Evolutionary conservation across 2,329 filamentous ascomycete genomes (phyloP), one percentile per base, ranked within the genome.

Genomic region (Cytospora paraplurivora): DNA sequence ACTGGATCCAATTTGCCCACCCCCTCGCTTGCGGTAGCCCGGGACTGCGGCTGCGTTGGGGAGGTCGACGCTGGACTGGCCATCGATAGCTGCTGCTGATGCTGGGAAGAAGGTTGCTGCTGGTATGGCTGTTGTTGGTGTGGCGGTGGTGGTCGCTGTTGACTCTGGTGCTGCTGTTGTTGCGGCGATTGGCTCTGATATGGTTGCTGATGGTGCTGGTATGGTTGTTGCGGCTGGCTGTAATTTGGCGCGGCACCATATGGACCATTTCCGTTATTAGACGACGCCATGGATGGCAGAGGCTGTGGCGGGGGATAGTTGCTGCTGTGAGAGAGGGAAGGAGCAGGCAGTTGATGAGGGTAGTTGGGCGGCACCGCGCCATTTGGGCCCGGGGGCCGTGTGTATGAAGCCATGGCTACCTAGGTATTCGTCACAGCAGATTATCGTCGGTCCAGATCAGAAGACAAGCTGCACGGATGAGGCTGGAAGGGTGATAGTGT

Each of bases 141-240:
- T 34, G 53, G 56, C 4, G 57, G 54, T 35, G 58, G 58, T 19
- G 55, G 54, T 10, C 59, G 47, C 38, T 64, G 64, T 44, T 55
- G n/a, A 35, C 35, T 34, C 47, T 56, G 61, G 13, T 60, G 61
- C 13, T 59, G 54, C 19, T 57, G 64, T n/a, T 61, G 62, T 13
- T 66, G 64, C 56, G 53, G 58, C 54, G 62, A 62, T 32, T 66
- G 64, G 54, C 44, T 56, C 35, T 63, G 64, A 35, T 64, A 66
- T 33, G 64, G 44, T 33, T 57, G 52, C 41, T 60, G 64, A 15
- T 66, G 62, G 32, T 66, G 64, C 34, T 66, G 64, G 34, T 66
- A 64, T n/a, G 56, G 15, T 19, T 64, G 37, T 54, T 62, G 62
- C 21, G 64, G 56, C 41, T 66, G 64, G 37, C 52, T 41, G 33